Evolutionary conservation across 1,284 basidiomycete species (phyloP), one percentile per base, ranked within the genome.

Genomic region (Heterobasidion irregulare): DNA sequence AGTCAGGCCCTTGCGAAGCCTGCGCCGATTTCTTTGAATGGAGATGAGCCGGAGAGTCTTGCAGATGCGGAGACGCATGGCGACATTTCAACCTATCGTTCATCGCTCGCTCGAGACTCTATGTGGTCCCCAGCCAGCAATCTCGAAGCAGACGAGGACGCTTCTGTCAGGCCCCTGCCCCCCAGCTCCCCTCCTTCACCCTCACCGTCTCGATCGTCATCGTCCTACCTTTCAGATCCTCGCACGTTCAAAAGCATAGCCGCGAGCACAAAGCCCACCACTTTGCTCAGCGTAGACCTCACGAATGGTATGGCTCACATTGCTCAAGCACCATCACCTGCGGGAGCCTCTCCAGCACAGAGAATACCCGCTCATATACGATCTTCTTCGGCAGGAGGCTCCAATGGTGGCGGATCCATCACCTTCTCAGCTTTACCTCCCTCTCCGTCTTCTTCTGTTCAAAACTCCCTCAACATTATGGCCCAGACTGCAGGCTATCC

Each of bases 231-330:
- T 46, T 89, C 86, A 13, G 79, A 91, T 65, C 78, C 86, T n/a
- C 79, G 83, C 52, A 91, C 88, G 5, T 88, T 90, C 72, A 76
- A 79, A 65, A 91, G 86, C 65, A 85, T 89, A 63, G 82, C 89
- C 19, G 90, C 92, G 0, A 93, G 91, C 65, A 98, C 95, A 6
- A 98, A 98, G 69, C 95, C 94, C 2, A 98, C 95, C 2, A 98
- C 95, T 0, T 71, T 97, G 32, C 78, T 97, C 47, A 94, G 90
- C 62, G 82, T 96, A 58, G 94, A 98, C 64, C 72, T 92, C 15
- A 80, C 83, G 6, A 83, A 81, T 57, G 83, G 87, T 13, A 86
- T 92, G 75, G 94, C 86, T 8, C 94, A 94, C 70, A 98, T 97
- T 61, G 94, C 94, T 4, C 89, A 95, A 66, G 88, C 84, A 8